Base-by-base conservation (phyloP, 225 moss, liverwort and hornwort species). In the Sphagnum tenellum region DNA sequence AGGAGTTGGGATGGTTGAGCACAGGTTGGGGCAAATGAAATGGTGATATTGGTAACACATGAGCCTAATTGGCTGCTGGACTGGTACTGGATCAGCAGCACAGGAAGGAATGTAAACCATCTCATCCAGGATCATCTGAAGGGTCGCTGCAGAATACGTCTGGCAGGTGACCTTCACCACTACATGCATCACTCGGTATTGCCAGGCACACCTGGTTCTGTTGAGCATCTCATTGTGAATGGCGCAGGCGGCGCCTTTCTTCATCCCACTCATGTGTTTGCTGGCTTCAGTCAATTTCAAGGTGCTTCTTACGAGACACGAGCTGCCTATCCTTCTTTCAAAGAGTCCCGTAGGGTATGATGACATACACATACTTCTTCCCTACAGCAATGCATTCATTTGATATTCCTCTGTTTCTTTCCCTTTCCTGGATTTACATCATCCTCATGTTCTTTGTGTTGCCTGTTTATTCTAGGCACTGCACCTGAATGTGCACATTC, bases 251-350 rank as follows among this genome's bases (percentile, higher is more conserved):
- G 98, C 67, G 98, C 98, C 68, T 98, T 98, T 71, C 90, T 98
- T 60, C 98, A 98, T 87, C 98, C 98, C 59, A 98, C 98, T 64
- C 98, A 98, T 73, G 98, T 98, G 56, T 98, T 98, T 81, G 93
- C 81, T 69, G 98, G 87, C 59, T 98, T 98, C 49, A 80, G 83
- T 46, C 86, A 90, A 63, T 90, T 76, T 12, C 76, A 84, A 49
- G 89, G 87, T 67, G 77, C 83, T 61, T 12, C 65, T 47, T 98
- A 98, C 72, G 93, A 98, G 67, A 90, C 71, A 58, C 79, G 72
- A 73, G 77, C 82, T 70, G 79, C 89, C 11, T 98, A 90, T 63
- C 98, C 98, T 66, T 85, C 93, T 7, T 72, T 89, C 67, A 78
- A 77, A 54, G 93, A 89, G 56, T 98, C 98, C 70, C 80, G 84